Evolutionary conservation across 345 rosid species (phyloP).

Genomic region (Cochlearia excelsa): DNA sequence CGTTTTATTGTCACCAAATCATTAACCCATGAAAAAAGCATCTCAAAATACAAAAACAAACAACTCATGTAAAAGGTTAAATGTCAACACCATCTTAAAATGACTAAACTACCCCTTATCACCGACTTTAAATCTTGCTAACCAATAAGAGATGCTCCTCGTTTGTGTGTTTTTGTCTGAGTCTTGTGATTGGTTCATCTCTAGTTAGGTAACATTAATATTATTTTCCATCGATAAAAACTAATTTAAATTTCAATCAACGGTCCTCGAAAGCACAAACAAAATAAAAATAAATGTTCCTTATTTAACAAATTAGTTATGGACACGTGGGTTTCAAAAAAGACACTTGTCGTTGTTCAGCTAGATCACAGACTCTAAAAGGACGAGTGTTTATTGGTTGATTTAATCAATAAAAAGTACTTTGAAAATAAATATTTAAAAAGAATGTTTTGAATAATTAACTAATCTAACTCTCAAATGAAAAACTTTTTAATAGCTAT

Average conservation of each 20-base stretch:
- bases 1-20: slow-evolving; percentile 2
- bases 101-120: slow-evolving; percentile 4
- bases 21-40: slow-evolving; percentile 8
- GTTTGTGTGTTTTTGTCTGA: slow-evolving; percentile 25
- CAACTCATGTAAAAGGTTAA: slow-evolving; percentile 38
- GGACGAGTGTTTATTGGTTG: slow-evolving; percentile 35
- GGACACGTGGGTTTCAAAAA: slow-evolving; percentile 27
- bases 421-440: not conserved
- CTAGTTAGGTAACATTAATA: slow-evolving; percentile 30
- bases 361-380: slow-evolving; percentile 18
- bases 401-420: slow-evolving; percentile 22
- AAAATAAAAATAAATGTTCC: not conserved
- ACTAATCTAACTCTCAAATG: not conserved
- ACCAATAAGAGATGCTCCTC: slow-evolving; percentile 37
- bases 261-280: slow-evolving; percentile 28
- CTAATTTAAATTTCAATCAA: slow-evolving; percentile 20
- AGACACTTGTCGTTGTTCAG: slow-evolving; percentile 33
- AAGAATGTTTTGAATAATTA: slow-evolving; percentile 20
- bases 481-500: no score
- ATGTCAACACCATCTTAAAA: slow-evolving; percentile 23
- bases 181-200: slow-evolving; percentile 28
- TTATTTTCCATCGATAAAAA: slow-evolving; percentile 18
- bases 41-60: slow-evolving; percentile 27
- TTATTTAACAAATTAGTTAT: slow-evolving; percentile 23
- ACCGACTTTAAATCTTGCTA: slow-evolving; percentile 32